Percentiles rank a stretch among this genome's conserved stretches.
Conservation (phyloP, 75 land plant species). For the Sequoia sempervirens region DNA sequence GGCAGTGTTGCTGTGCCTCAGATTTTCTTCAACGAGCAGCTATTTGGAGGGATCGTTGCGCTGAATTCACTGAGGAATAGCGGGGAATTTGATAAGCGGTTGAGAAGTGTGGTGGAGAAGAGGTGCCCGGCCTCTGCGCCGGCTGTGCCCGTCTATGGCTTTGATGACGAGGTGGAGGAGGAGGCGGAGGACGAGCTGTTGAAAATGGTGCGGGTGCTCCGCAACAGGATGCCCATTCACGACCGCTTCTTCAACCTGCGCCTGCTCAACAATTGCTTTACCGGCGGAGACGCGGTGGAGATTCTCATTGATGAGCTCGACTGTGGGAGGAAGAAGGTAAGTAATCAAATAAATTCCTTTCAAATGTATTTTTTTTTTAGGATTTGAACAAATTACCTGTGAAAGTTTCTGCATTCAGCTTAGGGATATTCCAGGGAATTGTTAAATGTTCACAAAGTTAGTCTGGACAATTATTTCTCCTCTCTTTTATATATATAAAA, state of each 20-base stretch:
- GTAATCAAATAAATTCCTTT: background rate
- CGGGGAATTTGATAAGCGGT: constrained; percentile 52
- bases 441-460: too few species aligned
- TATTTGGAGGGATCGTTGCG: constrained; percentile 69
- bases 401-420: too few species aligned
- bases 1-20: constrained; percentile 57
- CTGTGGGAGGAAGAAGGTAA: constrained; percentile 63
- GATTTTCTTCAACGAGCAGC: constrained; percentile 77
- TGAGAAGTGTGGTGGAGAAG: constrained; percentile 34
- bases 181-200: constrained; percentile 32
- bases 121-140: constrained; percentile 61
- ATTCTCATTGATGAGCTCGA: constrained; percentile 49
- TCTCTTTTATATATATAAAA: too few species aligned
- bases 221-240: constrained; percentile 59
- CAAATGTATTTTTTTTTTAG: background rate
- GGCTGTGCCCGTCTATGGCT: constrained; percentile 50
- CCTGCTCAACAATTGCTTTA: constrained; percentile 58
- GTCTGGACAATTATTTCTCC: too few species aligned
- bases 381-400: background rate
- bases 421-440: too few species aligned
- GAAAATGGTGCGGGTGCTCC: constrained; percentile 33
- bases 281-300: constrained; percentile 64
- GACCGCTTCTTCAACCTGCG: constrained; percentile 63
- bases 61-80: constrained; percentile 66
- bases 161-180: constrained; percentile 41